Conservation (phyloP, 2,329 filamentous ascomycete species). For the Microascus cirrosus region DNA sequence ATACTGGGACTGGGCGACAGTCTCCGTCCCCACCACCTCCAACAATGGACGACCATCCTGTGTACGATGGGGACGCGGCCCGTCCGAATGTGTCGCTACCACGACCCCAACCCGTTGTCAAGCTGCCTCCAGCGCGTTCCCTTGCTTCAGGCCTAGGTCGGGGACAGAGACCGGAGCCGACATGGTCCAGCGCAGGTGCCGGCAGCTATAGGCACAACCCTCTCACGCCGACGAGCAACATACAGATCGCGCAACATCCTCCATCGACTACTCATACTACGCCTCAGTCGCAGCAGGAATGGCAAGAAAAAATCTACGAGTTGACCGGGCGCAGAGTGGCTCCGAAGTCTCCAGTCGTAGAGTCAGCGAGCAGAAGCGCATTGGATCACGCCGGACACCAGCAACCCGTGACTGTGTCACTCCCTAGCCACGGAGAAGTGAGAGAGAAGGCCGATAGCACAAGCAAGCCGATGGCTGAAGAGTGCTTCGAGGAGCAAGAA, state of each 20-base stretch:
- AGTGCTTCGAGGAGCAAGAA: constrained; percentile 72
- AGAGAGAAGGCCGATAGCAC: neutral
- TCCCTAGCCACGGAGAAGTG: constrained; percentile 28
- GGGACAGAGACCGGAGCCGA: neutral
- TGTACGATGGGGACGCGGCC: constrained; percentile 53
- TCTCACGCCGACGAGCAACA: neutral
- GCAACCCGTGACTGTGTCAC: constrained; percentile 57
- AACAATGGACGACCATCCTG: constrained; percentile 59
- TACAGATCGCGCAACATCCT: neutral
- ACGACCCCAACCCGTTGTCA: constrained; percentile 63
- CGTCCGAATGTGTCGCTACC: constrained; percentile 63
- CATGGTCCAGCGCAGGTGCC: neutral
- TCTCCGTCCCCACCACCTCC: constrained; percentile 65
- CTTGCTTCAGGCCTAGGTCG: neutral
- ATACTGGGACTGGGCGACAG: constrained; percentile 25
- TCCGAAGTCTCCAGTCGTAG: constrained; percentile 48
- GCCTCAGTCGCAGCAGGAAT: constrained; percentile 31
- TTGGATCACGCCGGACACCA: constrained; percentile 42
- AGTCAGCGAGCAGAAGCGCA: constrained; percentile 56
- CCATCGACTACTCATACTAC: neutral
- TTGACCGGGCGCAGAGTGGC: constrained; percentile 1
- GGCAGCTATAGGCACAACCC: neutral
- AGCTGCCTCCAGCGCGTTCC: constrained; percentile 49
- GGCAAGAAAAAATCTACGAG: constrained; percentile 6
- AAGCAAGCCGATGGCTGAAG: constrained; percentile 58